A percentile compares a stretch with the other conserved stretches of the same genome.
Evolutionary conservation across 257 asterid species (phyloP).

Genomic region (Apocynum venetum): DNA sequence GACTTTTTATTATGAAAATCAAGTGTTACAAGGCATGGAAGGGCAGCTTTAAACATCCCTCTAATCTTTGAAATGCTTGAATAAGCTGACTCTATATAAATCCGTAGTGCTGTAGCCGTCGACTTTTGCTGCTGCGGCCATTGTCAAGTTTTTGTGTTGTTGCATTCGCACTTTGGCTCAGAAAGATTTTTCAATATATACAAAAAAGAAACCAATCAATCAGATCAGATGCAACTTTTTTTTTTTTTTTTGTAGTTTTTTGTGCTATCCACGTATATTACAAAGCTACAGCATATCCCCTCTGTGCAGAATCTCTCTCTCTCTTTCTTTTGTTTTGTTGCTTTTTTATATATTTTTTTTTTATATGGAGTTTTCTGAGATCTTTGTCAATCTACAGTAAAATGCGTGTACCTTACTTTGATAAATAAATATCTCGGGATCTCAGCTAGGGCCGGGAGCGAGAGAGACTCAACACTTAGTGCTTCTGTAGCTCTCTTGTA

Average conservation of each 20-base stretch:
- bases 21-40: neutral
- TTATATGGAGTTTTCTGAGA: constrained; percentile 4
- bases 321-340: neutral
- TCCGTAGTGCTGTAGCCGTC: constrained; percentile 29
- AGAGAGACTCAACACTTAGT: constrained; percentile 35
- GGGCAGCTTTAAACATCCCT: constrained; percentile 60
- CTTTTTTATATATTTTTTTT: neutral
- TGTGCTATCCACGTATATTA: neutral
- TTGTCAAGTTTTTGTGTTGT: constrained; percentile 5
- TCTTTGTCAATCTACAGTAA: constrained; percentile 31
- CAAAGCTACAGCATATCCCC: neutral
- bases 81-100: constrained; percentile 43
- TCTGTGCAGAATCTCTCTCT: neutral
- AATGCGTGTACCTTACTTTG: constrained; percentile 33
- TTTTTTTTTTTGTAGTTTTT: constrained; percentile 20
- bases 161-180: constrained; percentile 8
- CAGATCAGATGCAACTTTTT: constrained; percentile 23
- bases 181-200: constrained; percentile 3
- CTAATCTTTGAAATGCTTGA: constrained; percentile 24
- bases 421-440: constrained; percentile 46
- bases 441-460: constrained; percentile 29
- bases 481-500: constrained; percentile 47
- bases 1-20: constrained; percentile 1
- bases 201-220: constrained; percentile 7
- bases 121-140: constrained; percentile 43